Evolutionary conservation across 2,329 filamentous ascomycete species (phyloP).

Genomic region (Piedraia hortae): DNA sequence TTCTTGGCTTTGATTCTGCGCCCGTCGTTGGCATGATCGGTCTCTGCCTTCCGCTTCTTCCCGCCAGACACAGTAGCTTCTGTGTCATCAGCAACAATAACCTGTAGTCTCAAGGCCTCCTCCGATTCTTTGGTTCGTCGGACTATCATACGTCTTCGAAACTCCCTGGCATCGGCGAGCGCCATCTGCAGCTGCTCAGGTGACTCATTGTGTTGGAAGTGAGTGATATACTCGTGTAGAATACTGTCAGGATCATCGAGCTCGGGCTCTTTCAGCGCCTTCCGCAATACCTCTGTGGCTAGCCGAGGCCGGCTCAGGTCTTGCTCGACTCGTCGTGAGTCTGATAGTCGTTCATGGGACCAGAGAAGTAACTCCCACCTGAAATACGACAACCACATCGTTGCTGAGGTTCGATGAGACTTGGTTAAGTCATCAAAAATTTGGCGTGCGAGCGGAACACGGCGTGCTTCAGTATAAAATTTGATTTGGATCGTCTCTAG

Average conservation of each 20-base stretch:
- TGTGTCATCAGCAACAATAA: conserved; percentile 9
- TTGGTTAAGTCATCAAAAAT: conserved; percentile 43
- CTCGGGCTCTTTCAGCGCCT: conserved; percentile 33
- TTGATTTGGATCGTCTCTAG: conserved; percentile 81
- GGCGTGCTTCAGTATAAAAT: conserved; percentile 61
- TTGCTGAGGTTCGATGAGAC: conserved; percentile 49
- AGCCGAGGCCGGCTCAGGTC: conserved; percentile 34
- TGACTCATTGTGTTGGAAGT: conserved; percentile 76
- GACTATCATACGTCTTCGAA: conserved; percentile 32
- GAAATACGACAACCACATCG: conserved; percentile 87
- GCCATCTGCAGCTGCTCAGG: conserved; percentile 47
- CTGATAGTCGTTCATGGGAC: conserved; percentile 27
- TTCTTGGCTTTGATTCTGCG: conserved; percentile 38
- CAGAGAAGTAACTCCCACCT: conserved; percentile 66
- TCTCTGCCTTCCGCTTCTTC: conserved; percentile 52
- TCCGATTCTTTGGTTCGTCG: conserved; percentile 37
- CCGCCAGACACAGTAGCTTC: conserved; percentile 9
- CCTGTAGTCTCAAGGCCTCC: conserved; percentile 23
- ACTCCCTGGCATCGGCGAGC: conserved; percentile 43
- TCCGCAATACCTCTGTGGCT: conserved; percentile 49
- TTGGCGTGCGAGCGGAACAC: conserved; percentile 46
- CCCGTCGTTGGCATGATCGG: conserved; percentile 20
- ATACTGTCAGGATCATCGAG: conserved; percentile 56
- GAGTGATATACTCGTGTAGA: conserved; percentile 43
- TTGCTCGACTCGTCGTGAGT: conserved; percentile 22